Evolutionary conservation across 768 basidiomycete species (phyloP).

Genomic region (Leucosporidium scottii): DNA sequence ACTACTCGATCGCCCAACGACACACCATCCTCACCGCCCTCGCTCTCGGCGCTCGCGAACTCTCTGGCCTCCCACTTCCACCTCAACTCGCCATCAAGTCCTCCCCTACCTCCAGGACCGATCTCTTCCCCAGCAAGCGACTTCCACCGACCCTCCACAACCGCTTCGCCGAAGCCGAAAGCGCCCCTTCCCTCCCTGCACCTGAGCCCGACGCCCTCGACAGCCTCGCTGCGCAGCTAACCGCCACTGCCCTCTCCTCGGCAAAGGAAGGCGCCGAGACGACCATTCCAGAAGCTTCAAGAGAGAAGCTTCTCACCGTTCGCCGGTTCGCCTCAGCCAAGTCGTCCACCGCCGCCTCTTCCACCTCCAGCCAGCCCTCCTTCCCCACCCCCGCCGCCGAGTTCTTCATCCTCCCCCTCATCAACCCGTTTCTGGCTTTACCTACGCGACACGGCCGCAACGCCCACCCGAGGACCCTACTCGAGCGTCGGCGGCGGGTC

Average conservation of each 20-base stretch:
- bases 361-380: slow-evolving; percentile 38
- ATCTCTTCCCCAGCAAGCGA: slow-evolving; percentile 69
- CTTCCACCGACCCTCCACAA: slow-evolving; percentile 66
- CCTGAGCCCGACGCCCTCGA: slow-evolving; percentile 47
- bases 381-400: slow-evolving; percentile 66
- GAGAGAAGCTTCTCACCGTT: slow-evolving; percentile 69
- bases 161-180: slow-evolving; percentile 52
- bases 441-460: slow-evolving; percentile 70
- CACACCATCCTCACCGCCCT: slow-evolving; percentile 78
- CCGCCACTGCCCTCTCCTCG: slow-evolving; percentile 56
- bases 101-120: slow-evolving; percentile 34
- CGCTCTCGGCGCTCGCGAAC: slow-evolving; percentile 75
- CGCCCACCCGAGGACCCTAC: slow-evolving; percentile 43
- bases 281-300: slow-evolving; percentile 56
- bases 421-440: slow-evolving; percentile 95
- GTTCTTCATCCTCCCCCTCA: slow-evolving; percentile 77
- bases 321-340: slow-evolving; percentile 36
- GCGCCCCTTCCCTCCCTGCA: slow-evolving; percentile 33
- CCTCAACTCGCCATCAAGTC: slow-evolving; percentile 30
- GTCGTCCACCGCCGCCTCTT: not conserved
- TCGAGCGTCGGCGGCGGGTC: slow-evolving; percentile 38
- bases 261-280: slow-evolving; percentile 53
- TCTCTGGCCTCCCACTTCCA: slow-evolving; percentile 49
- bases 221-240: slow-evolving; percentile 58
- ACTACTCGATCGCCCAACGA: slow-evolving; percentile 81